Base-by-base conservation (phyloP, 1,284 basidiomycete genomes). In the Boletus semigastroideus region DNA sequence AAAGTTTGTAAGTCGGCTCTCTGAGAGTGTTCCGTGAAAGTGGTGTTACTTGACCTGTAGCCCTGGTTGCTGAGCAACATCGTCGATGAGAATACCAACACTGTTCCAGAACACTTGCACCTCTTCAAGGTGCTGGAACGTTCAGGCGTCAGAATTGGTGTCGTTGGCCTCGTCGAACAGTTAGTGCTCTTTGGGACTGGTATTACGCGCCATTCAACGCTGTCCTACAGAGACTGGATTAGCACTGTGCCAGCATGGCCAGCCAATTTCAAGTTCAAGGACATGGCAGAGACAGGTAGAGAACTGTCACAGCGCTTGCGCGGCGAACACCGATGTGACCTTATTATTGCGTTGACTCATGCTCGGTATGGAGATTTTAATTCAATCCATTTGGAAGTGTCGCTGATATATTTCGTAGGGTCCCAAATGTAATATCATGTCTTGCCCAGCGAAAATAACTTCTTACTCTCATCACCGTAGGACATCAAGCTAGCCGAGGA, bases 101-200 rank as follows among this genome's bases (percentile, higher is more conserved):
- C 64, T 39, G 74, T 77, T 27, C 84, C 80, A 0, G 74, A 76
- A 34, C 70, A 75, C 34, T 62, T 86, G 8, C 66, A 74, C n/a
- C 71, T 75, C 49, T 84, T 75, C 61, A 66, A 74, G 49, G 72
- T 85, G 9, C 69, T 82, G 12, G 79, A 86, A 57, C 73, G 84
- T 6, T 73, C 74, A 14, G 86, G 84, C 1, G 59, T 87, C 17
- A 78, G 75, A 44, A 73, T 89, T 14, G 87, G 85, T 1, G 62
- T 87, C 19, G 81, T 90, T 31, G 87, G 87, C 3, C 74, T 90
- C 0, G 83, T 88, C 0, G 87, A 90, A 66, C 74, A 86, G 85
- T 87, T 47, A 46, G 77, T 67, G 7, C 5, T 10, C 25, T 27
- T 7, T 19, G 2, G 7, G 1, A 1, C 20, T 42, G 3, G 1